phyloP scores from a whole-genome alignment of 2,329 filamentous ascomycete species.

The Verticillium albo-atrum region DNA sequence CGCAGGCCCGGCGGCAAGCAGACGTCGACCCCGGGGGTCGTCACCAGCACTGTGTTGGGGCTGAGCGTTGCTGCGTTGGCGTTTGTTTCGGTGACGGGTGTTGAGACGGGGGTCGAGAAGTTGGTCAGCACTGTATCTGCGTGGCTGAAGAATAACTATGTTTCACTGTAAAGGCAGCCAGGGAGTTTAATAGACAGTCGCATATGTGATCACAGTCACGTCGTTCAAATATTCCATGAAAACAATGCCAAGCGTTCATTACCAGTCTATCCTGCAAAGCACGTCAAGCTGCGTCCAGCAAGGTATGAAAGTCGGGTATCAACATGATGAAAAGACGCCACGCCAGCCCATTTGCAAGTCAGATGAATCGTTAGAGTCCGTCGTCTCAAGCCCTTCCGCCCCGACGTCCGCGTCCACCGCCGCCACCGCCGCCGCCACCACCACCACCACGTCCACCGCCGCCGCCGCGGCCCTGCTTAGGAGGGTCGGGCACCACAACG shows the following conservation, averaged over 20 bases:
- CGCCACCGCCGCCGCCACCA: conserved; percentile 1
- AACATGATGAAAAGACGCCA: not conserved
- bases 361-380: not conserved
- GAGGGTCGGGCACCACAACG: conserved; percentile 37
- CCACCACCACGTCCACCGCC: conserved; percentile 18
- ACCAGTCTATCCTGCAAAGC: not conserved
- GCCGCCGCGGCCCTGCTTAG: conserved; percentile 18
- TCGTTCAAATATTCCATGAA: no score
- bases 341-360: not conserved
- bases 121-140: no score
- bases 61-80: no score
- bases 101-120: no score
- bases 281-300: not conserved
- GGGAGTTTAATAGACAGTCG: no score
- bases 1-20: not conserved
- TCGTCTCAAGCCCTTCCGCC: not conserved
- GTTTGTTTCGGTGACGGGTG: no score
- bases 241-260: not conserved
- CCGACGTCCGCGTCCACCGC: not conserved
- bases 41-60: no score
- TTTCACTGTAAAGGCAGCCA: no score
- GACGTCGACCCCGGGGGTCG: no score
- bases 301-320: not conserved
- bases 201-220: no score
- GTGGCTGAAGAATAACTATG: no score